Conservation (phyloP, 176 grass and related monocot genomes). For the Raddia distichophylla region DNA sequence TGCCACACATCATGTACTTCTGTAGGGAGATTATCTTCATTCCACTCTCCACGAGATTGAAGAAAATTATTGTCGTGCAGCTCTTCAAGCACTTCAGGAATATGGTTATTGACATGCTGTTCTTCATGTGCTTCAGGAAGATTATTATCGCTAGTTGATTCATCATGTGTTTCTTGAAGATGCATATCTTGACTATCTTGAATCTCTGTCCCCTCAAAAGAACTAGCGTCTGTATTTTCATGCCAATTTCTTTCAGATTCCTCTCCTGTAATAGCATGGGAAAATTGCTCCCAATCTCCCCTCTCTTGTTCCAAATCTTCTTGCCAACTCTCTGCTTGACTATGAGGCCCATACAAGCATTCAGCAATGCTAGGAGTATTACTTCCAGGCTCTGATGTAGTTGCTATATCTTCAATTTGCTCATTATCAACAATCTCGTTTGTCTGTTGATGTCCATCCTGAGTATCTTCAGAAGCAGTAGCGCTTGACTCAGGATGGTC, state of each 20-base stretch:
- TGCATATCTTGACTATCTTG: constrained; percentile 35
- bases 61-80: constrained; percentile 52
- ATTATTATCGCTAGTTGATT: constrained; percentile 51
- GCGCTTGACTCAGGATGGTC: constrained; percentile 50
- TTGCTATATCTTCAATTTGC: constrained; percentile 31
- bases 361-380: constrained; percentile 36
- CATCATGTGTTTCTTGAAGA: constrained; percentile 52
- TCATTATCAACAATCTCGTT: constrained; percentile 39
- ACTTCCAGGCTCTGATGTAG: constrained; percentile 54
- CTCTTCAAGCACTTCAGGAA: constrained; percentile 52
- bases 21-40: constrained; percentile 35
- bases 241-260: constrained; percentile 59
- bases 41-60: constrained; percentile 57
- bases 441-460: constrained; percentile 42
- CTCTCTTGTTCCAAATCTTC: constrained; percentile 48
- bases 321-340: constrained; percentile 45
- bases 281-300: constrained; percentile 48
- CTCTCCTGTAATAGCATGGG: constrained; percentile 38
- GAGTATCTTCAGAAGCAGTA: constrained; percentile 46
- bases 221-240: constrained; percentile 51
- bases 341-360: constrained; percentile 45
- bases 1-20: constrained; percentile 65
- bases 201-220: constrained; percentile 43
- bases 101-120: constrained; percentile 47
- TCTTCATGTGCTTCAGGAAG: constrained; percentile 52